phyloP scores from a whole-genome alignment of 2,329 filamentous ascomycete species.

The Talaromyces sp. region DNA sequence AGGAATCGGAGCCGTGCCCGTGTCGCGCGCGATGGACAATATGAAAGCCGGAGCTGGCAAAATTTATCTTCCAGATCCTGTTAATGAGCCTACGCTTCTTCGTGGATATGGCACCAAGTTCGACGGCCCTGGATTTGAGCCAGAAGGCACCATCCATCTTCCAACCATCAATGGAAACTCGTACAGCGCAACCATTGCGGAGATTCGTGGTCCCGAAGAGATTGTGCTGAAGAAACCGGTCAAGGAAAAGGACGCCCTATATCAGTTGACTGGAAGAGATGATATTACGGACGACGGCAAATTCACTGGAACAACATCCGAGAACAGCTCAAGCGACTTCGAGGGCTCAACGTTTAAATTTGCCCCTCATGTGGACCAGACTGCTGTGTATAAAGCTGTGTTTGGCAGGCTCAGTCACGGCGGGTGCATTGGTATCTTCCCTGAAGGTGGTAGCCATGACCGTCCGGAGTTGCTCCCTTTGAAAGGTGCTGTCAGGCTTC shows the following conservation, averaged over 20 bases:
- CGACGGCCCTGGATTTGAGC: conserved; percentile 61
- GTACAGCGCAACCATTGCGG: conserved; percentile 74
- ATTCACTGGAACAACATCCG: conserved; percentile 50
- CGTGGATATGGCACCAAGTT: conserved; percentile 80
- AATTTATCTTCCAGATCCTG: conserved; percentile 83
- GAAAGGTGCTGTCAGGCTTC: conserved; percentile 50
- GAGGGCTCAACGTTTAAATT: conserved; percentile 77
- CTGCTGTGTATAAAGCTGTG: conserved; percentile 86
- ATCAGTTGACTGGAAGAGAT: conserved; percentile 74
- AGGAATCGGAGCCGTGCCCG: conserved; percentile 83
- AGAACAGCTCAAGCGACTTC: conserved; percentile 53
- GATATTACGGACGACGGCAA: conserved; percentile 64
- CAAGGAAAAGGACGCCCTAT: conserved; percentile 66
- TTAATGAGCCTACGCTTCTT: conserved; percentile 75
- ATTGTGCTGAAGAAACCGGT: conserved; percentile 82
- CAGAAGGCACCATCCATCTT: conserved; percentile 78
- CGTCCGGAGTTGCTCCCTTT: conserved; percentile 84
- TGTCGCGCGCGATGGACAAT: conserved; percentile 82
- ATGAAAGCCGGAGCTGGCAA: conserved; percentile 72
- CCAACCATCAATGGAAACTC: conserved; percentile 76
- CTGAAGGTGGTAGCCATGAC: conserved; percentile 93
- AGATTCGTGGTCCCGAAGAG: conserved; percentile 75
- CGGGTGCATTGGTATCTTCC: conserved; percentile 93
- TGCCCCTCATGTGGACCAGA: conserved; percentile 90
- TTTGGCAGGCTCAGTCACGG: conserved; percentile 75